Percentiles rank a stretch among this genome's conserved stretches.
Conservation (phyloP, 306 rosid species). For the Spatholobus suberectus region DNA sequence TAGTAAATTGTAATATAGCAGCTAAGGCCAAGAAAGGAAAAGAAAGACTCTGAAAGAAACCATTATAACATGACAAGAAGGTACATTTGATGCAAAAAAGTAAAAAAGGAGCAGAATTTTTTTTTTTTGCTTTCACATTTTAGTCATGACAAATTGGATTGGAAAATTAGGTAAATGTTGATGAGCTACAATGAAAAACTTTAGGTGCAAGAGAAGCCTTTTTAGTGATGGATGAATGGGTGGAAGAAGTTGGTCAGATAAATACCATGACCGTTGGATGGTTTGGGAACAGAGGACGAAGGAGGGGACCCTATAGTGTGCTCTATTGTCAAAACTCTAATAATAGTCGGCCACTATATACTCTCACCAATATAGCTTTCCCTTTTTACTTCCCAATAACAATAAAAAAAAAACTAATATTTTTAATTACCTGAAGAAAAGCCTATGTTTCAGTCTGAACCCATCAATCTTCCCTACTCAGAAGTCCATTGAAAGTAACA, state of each 20-base stretch:
- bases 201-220: constrained; percentile 29
- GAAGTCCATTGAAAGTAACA: constrained; percentile 38
- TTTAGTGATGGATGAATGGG: constrained; percentile 23
- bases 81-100: neutral
- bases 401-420: too few species aligned
- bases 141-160: neutral
- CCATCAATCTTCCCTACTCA: constrained; percentile 43
- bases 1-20: neutral
- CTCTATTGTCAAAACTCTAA: constrained; percentile 49
- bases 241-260: constrained; percentile 39
- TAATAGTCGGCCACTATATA: constrained; percentile 47
- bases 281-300: constrained; percentile 36
- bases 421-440: constrained; percentile 27
- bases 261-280: neutral
- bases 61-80: neutral
- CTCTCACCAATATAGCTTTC: constrained; percentile 12
- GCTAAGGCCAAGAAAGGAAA: neutral
- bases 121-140: neutral
- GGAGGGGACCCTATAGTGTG: constrained; percentile 44
- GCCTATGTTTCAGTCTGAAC: constrained; percentile 39
- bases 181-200: neutral
- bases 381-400: neutral
- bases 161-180: constrained; percentile 10
- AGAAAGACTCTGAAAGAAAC: neutral
- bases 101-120: neutral